Conservation (phyloP, 2,329 filamentous ascomycete species). For the Lanzia echinophila region DNA sequence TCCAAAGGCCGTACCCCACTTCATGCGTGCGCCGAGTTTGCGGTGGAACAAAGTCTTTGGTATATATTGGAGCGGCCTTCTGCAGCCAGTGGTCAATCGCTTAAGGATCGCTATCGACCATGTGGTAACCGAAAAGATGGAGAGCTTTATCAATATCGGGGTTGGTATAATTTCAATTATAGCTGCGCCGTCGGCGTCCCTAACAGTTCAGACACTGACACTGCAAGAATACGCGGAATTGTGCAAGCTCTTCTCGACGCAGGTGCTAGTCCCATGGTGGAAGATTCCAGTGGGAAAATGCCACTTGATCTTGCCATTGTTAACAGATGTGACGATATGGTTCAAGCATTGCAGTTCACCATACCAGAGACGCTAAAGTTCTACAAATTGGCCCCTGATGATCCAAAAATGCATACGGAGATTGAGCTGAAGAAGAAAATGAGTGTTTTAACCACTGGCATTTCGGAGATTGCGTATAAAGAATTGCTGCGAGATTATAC, state of each 20-base stretch:
- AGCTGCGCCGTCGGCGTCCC: no score
- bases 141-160: no score
- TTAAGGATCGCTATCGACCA: background rate
- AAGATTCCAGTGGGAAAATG: no score
- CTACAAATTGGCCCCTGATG: background rate
- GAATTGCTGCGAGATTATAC: no score
- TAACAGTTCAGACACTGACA: background rate
- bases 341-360: background rate
- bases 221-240: background rate
- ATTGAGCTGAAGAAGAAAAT: no score
- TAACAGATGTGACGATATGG: background rate
- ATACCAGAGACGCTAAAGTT: background rate
- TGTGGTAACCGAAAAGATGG: no score
- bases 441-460: no score
- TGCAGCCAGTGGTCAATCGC: background rate
- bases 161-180: no score
- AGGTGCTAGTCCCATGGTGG: background rate
- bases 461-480: no score
- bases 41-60: slow-evolving; percentile 11
- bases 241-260: background rate
- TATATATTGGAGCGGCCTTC: background rate
- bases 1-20: background rate
- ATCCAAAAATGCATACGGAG: background rate
- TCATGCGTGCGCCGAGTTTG: slow-evolving; percentile 10
- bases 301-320: background rate